A percentile compares a stretch with the other conserved stretches of the same genome.
Evolutionary conservation across 78 protist species (phyloP).

Genomic region (Dictyostelium discoideum): DNA sequence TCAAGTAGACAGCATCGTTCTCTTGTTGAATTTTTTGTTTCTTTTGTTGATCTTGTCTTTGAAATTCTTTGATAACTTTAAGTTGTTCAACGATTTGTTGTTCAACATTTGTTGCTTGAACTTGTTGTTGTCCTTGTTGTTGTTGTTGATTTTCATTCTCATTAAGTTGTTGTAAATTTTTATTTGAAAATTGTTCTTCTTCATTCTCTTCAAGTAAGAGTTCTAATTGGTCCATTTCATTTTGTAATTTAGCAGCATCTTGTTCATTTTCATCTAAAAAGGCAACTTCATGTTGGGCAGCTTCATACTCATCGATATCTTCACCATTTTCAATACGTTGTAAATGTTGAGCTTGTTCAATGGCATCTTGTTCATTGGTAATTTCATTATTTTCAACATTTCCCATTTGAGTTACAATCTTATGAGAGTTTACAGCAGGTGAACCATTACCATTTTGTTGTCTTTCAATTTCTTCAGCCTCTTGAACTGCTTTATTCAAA

Average conservation of each 20-base stretch:
- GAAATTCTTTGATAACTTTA: neutral
- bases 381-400: neutral
- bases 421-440: neutral
- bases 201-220: neutral
- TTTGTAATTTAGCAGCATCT: neutral
- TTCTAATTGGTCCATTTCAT: neutral
- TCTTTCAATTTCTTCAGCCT: neutral
- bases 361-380: neutral
- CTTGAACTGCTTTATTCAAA: neutral
- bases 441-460: neutral
- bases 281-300: neutral
- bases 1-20: neutral
- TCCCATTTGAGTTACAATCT: neutral
- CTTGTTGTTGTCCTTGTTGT: neutral
- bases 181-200: neutral
- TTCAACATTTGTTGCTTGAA: neutral
- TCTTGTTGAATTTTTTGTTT: neutral
- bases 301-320: neutral
- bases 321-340: neutral
- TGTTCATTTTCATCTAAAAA: neutral
- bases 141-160: neutral
- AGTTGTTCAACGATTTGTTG: neutral
- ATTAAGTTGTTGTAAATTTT: neutral
- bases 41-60: slow-evolving; percentile 11
- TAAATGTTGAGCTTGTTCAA: neutral